phyloP scores from a whole-genome alignment of 1,284 basidiomycete genomes.

The Ustilago trichophora region DNA sequence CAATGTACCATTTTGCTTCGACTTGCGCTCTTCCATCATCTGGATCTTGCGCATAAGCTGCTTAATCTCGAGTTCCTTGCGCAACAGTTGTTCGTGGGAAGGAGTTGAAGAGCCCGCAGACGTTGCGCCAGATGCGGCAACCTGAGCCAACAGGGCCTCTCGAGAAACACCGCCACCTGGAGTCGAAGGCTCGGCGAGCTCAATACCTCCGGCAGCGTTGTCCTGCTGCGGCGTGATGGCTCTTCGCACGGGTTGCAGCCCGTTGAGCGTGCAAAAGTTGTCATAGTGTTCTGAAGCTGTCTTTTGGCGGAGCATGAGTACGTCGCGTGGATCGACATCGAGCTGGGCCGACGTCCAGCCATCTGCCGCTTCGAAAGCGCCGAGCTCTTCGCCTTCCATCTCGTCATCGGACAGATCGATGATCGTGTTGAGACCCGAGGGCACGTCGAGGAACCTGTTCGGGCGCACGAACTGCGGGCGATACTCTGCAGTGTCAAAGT shows the following conservation, averaged over 20 bases:
- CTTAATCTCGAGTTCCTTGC: constrained; percentile 47
- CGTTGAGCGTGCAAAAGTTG: constrained; percentile 28
- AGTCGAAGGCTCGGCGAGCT: too few species aligned
- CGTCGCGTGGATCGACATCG: constrained; percentile 7
- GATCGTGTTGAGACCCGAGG: constrained; percentile 33
- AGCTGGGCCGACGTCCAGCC: constrained; percentile 15
- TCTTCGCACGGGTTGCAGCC: constrained; percentile 8
- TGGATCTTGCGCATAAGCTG: constrained; percentile 36
- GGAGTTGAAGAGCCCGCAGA: constrained; percentile 13
- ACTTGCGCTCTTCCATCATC: constrained; percentile 37
- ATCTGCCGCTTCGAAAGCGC: constrained; percentile 1
- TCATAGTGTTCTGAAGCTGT: constrained; percentile 30
- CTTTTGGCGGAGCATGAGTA: constrained; percentile 17
- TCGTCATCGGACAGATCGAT: constrained; percentile 45
- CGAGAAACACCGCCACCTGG: too few species aligned
- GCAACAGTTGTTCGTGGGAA: constrained; percentile 31
- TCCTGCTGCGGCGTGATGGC: constrained; percentile 3
- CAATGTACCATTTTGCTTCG: constrained; percentile 7
- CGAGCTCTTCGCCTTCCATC: constrained; percentile 18
- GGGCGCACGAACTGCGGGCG: constrained; percentile 4
- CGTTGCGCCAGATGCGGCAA: background rate
- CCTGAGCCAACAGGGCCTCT: constrained; percentile 2
- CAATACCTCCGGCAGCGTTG: too few species aligned
- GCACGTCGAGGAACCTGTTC: constrained; percentile 31
- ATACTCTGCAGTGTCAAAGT: constrained; percentile 24